Percentiles rank a stretch among this genome's conserved stretches.
These are phyloP conservation scores for Ganoderma sinense DNA, from an alignment of 1,284 basidiomycete genomes.

Conservation along the genomic window DNA sequence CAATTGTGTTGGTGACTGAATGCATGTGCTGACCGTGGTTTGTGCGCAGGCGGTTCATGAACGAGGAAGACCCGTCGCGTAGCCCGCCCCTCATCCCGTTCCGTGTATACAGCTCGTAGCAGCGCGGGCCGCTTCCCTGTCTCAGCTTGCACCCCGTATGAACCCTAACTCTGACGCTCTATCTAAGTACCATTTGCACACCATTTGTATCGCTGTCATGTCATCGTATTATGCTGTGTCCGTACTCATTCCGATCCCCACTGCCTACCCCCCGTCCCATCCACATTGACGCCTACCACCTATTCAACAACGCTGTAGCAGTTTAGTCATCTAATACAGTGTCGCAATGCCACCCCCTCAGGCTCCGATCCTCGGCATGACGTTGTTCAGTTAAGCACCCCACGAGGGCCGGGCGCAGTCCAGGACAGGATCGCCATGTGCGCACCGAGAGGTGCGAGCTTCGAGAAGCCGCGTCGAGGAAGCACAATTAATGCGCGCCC, in stretches of 20 bases:
- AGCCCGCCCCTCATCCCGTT: conserved; percentile 57
- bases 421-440: not conserved
- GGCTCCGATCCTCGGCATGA: not conserved
- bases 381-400: not conserved
- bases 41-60: conserved; percentile 57
- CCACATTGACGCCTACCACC: not conserved
- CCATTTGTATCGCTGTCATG: conserved; percentile 6
- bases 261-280: not conserved
- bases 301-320: conserved; percentile 4
- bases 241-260: conserved; percentile 4
- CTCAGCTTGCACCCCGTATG: not conserved
- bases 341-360: not conserved
- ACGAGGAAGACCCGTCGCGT: conserved; percentile 61
- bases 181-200: not conserved
- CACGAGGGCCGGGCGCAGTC: conserved; percentile 2
- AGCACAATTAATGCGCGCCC: not conserved
- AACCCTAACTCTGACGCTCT: not conserved
- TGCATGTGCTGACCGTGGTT: conserved; percentile 16
- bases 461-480: not conserved
- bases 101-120: conserved; percentile 34
- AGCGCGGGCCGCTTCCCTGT: not conserved
- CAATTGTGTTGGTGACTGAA: not conserved
- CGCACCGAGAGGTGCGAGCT: not conserved
- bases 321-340: conserved; percentile 8
- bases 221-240: conserved; percentile 6